Evolutionary conservation across 116 monocot species (phyloP).

Genomic region (Dioscorea cayenensis): DNA sequence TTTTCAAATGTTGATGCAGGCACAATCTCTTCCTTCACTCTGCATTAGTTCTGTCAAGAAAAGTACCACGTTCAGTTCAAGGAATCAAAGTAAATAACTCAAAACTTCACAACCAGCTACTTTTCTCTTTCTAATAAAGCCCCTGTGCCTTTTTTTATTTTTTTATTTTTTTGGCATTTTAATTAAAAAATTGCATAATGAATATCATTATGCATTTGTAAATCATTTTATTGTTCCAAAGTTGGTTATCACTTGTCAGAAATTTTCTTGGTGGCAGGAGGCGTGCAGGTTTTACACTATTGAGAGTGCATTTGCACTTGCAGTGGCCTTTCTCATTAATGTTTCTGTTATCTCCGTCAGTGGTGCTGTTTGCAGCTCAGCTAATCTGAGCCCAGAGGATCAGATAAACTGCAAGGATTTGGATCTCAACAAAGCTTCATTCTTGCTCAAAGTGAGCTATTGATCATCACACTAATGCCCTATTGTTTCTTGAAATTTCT

Average conservation of each 20-base stretch:
- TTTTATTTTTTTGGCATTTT: not conserved
- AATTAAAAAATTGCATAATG: not conserved
- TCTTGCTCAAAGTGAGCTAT: constrained; percentile 60
- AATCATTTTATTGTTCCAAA: not conserved
- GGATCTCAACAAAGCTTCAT: constrained; percentile 93
- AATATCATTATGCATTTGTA: not conserved
- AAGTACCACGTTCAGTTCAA: constrained; percentile 67
- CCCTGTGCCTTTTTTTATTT: not conserved
- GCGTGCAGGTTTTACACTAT: constrained; percentile 79
- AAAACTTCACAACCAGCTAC: no score
- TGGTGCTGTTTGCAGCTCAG: constrained; percentile 70
- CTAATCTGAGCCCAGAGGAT: constrained; percentile 55
- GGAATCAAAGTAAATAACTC: constrained; percentile 63
- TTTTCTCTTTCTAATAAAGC: not conserved
- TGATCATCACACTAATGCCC: not conserved
- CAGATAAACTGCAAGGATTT: constrained; percentile 57
- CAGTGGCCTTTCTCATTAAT: constrained; percentile 87
- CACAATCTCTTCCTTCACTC: constrained; percentile 99
- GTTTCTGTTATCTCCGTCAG: constrained; percentile 85
- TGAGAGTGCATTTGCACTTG: constrained; percentile 90
- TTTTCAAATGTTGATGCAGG: constrained; percentile 29
- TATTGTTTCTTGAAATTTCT: not conserved
- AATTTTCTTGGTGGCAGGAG: constrained; percentile 45
- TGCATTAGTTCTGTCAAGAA: constrained; percentile 90
- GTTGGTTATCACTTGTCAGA: not conserved